Percentiles rank a stretch among this genome's conserved stretches.
phyloP scores from a whole-genome alignment of 2,329 filamentous ascomycete genomes.

The Ophiostoma triangulosporum region DNA sequence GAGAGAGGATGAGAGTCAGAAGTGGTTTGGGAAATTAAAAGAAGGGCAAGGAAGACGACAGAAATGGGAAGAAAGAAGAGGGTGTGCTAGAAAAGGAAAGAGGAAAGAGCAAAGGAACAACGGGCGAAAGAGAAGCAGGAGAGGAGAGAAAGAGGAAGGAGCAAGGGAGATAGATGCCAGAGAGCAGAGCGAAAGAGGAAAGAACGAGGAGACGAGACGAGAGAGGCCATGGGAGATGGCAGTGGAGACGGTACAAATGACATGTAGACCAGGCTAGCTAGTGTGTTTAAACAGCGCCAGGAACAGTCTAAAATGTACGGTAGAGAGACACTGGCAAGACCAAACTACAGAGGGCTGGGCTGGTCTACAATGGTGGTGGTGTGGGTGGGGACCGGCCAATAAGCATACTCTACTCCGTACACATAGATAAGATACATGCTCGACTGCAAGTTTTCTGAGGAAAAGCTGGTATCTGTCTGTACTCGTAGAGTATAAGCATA shows the following conservation, averaged over 20 bases:
- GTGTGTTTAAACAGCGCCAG: conserved; percentile 15
- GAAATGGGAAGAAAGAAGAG: conserved; percentile 3
- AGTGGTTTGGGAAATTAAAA: conserved; percentile 4
- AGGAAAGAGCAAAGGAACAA: conserved; percentile 18
- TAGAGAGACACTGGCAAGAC: not conserved
- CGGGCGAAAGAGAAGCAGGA: conserved; percentile 15
- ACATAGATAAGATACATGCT: too few relatives aligned
- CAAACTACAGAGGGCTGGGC: conserved; percentile 5
- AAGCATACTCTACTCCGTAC: too few relatives aligned
- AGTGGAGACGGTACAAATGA: conserved; percentile 2
- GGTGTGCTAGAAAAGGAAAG: not conserved
- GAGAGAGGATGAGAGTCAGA: not conserved
- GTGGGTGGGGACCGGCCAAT: conserved; percentile 6
- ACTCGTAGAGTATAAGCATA: not conserved
- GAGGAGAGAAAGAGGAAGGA: conserved; percentile 19
- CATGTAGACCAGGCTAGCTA: not conserved
- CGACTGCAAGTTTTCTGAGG: not conserved
- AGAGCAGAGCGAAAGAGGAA: conserved; percentile 17
- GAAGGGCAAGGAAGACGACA: not conserved
- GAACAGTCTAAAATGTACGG: conserved; percentile 13
- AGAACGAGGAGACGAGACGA: conserved; percentile 18
- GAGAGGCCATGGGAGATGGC: conserved; percentile 11
- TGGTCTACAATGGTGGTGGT: conserved; percentile 3
- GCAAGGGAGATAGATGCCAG: conserved; percentile 12
- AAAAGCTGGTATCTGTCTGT: not conserved